Conservation (phyloP, 176 grass and related monocot species). For the Pharus latifolius region DNA sequence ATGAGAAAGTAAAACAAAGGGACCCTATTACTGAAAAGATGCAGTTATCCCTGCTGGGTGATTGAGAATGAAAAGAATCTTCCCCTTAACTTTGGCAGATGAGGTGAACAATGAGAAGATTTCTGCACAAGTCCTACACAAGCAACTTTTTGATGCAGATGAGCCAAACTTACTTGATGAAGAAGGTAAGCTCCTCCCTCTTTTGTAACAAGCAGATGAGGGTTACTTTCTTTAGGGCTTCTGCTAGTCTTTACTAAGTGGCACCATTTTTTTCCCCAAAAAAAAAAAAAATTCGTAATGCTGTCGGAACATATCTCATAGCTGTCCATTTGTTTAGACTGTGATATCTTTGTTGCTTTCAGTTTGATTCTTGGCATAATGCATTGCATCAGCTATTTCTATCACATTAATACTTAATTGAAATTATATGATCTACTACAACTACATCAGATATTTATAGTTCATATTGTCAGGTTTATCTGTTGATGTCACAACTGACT, state of each 20-base stretch:
- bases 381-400: background rate
- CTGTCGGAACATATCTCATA: background rate
- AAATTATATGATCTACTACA: background rate
- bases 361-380: background rate
- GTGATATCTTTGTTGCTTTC: background rate
- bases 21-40: background rate
- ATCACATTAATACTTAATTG: background rate
- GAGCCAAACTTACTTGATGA: conserved; percentile 88
- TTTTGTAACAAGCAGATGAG: background rate
- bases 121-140: conserved; percentile 41
- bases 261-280: background rate
- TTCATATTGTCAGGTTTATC: background rate
- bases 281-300: conserved; percentile 3
- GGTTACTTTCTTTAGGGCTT: background rate
- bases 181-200: conserved; percentile 36
- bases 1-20: conserved; percentile 1
- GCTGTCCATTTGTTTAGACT: conserved; percentile 11
- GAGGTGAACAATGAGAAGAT: conserved; percentile 36
- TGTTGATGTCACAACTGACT: background rate
- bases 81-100: conserved; percentile 32
- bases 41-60: background rate
- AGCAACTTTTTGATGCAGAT: conserved; percentile 60
- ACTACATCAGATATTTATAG: background rate
- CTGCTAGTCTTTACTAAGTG: background rate
- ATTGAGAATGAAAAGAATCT: conserved; percentile 1